Evolutionary conservation across 345 rosid genomes (phyloP), one percentile per base, ranked within the genome.

Genomic region (Trapa incisa): DNA sequence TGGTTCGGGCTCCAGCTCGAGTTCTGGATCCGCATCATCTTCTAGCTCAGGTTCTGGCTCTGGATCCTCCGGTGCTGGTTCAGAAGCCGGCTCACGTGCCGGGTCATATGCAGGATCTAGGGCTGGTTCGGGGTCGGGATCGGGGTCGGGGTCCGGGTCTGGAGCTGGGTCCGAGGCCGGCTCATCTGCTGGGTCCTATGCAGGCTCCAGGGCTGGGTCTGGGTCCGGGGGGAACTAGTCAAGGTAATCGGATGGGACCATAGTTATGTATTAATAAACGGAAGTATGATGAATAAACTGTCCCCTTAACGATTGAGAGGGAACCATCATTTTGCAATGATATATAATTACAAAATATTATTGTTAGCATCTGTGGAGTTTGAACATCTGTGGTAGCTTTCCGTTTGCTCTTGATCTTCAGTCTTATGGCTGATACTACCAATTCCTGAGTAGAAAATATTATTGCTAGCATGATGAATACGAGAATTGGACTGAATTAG

Each of bases 101-200:
- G 85, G 91, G 56, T 89, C 94, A 7, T 74, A 56, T 33, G 84
- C 96, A 2, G 88, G 85, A 14, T 84, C 89, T 5, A 75, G 96
- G 67, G 81, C 87, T 11, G 29, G 29, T 22, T 22, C 29, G 29
- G 29, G 29, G 29, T 22, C 29, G 29, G 29, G 29, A 0, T 22
- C 29, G 9, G 43, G 43, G 4, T 41, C 43, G 43, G 84, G 90
- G 13, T 83, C 94, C 12, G 80, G 88, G 17, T 76, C 80, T 2
- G 80, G 87, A 1, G 87, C 87, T 0, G 85, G 90, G 53, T 86
- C 90, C 0, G 84, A 85, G 67, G 91, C 90, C 0, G 96, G 97
- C 36, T 86, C 89, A 32, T 76, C 77, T 2, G 89, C 91, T 2
- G 88, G 94, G 63, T 89, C 94, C n/a, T 77, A 62, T 29, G 86